A percentile compares a stretch with the other conserved stretches of the same genome.
These are phyloP conservation scores for Candida chauliodis DNA, from an alignment of 805 yeast species.

Conservation along the genomic window DNA sequence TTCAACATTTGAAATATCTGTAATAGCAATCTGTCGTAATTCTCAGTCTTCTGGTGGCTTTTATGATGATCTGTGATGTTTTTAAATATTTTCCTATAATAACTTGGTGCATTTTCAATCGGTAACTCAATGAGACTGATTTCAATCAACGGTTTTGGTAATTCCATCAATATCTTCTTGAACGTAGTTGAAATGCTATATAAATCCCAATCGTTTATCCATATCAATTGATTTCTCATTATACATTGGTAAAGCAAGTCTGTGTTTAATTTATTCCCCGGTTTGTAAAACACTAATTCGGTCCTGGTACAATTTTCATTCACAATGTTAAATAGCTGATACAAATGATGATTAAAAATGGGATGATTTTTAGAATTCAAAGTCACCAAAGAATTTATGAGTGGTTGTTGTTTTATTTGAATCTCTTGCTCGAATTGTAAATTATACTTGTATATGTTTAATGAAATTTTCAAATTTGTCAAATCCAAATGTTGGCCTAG, in stretches of 20 bases:
- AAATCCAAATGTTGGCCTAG: conserved; percentile 66
- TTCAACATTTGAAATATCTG: conserved; percentile 40
- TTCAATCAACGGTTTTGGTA: conserved; percentile 54
- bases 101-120: conserved; percentile 45
- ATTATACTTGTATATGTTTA: conserved; percentile 71
- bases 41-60: conserved; percentile 1
- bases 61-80: conserved; percentile 28
- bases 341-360: conserved; percentile 38
- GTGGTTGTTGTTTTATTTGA: conserved; percentile 15
- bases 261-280: conserved; percentile 49
- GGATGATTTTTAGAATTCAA: conserved; percentile 17
- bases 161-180: conserved; percentile 46
- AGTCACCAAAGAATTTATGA: conserved; percentile 20
- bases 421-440: conserved; percentile 42
- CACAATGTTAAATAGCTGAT: conserved; percentile 50
- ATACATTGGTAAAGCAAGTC: conserved; percentile 48
- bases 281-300: conserved; percentile 51
- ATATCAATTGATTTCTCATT: conserved; percentile 49
- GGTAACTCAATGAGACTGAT: conserved; percentile 49
- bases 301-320: conserved; percentile 37
- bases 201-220: conserved; percentile 56
- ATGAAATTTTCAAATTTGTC: conserved; percentile 69
- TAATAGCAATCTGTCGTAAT: conserved; percentile 31
- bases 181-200: conserved; percentile 46
- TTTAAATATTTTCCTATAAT: conserved; percentile 36